Percentiles rank a stretch among this genome's conserved stretches.
phyloP scores from a whole-genome alignment of 306 rosid genomes.

The Casuarina glauca region DNA sequence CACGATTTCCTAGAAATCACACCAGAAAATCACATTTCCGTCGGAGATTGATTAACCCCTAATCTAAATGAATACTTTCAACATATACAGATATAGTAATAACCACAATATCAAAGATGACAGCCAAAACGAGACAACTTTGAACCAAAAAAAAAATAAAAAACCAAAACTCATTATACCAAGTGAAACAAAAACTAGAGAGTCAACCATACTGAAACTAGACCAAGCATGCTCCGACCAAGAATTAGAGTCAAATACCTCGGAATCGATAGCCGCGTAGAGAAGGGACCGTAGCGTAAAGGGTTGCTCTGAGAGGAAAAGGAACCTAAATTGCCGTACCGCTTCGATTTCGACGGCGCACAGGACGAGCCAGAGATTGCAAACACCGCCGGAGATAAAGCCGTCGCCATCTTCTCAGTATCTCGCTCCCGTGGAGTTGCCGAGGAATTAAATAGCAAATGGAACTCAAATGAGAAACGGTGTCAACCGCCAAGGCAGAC shows the following conservation, averaged over 20 bases:
- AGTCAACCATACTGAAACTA: neutral
- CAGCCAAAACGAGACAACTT: no score
- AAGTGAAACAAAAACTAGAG: no score
- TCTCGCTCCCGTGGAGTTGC: neutral
- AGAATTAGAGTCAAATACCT: slow-evolving; percentile 35
- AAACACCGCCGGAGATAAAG: slow-evolving; percentile 34
- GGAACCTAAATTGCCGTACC: slow-evolving; percentile 12
- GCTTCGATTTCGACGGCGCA: slow-evolving; percentile 31
- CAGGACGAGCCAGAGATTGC: slow-evolving; percentile 30
- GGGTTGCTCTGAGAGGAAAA: slow-evolving; percentile 19
- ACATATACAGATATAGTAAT: neutral
- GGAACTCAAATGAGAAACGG: neutral
- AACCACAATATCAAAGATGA: neutral
- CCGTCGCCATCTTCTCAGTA: slow-evolving; percentile 35
- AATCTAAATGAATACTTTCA: neutral
- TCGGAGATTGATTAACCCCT: neutral
- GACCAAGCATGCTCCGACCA: neutral
- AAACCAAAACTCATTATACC: no score
- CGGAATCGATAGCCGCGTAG: slow-evolving; percentile 33
- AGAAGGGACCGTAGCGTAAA: slow-evolving; percentile 24
- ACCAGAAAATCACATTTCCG: neutral
- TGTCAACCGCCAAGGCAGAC: slow-evolving; percentile 5
- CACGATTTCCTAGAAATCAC: slow-evolving; percentile 36
- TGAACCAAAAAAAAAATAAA: no score
- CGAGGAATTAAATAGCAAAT: neutral